Evolutionary conservation across 306 rosid genomes (phyloP), one percentile per base, ranked within the genome.

Genomic region (Pachyrhizus erosus): DNA sequence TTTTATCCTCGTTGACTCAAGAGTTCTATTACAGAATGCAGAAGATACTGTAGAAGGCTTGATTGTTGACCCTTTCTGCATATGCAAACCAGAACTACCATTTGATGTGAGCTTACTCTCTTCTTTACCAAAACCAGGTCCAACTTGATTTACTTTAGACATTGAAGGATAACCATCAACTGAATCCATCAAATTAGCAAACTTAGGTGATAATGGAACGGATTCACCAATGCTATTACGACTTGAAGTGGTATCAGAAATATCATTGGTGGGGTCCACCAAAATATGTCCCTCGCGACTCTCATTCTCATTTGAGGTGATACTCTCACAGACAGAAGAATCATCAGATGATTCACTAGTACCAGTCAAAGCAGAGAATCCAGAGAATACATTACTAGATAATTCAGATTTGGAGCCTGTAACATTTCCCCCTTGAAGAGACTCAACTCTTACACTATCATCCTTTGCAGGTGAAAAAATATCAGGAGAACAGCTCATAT

Each of bases 171-270:
- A 86, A 78, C 83, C 84, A 85, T 77, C 87, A 2, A 82, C 89
- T 17, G 97, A 87, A 75, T 87, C 86, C 49, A 86, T 90, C 83
- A 91, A 84, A 66, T 88, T 87, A 78, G 91, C 93, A 90, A 94
- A 94, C 88, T 89, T 91, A 21, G 98, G 98, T 13, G 93, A 92
- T 68, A 86, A 62, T 74, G 92, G 84, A 84, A 60, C 68, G 49
- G 84, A 76, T 61, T 54, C 70, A 73, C 76, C 91, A 2, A 58
- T 78, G 75, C 62, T 33, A 66, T 77, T 76, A 68, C 68, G 78
- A 76, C 81, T 78, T 29, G 68, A 75, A 40, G 75, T 34, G 70
- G 81, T 67, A 64, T 82, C 86, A 61, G 67, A 85, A 39, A 73
- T 64, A 69, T 89, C 90, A 77, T 65, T 29, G 40, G 85, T 14